A percentile compares a stretch with the other conserved stretches of the same genome.
These are phyloP conservation scores for Dacryopinax primogenitus DNA, from an alignment of 768 basidiomycete species.

Conservation along the genomic window DNA sequence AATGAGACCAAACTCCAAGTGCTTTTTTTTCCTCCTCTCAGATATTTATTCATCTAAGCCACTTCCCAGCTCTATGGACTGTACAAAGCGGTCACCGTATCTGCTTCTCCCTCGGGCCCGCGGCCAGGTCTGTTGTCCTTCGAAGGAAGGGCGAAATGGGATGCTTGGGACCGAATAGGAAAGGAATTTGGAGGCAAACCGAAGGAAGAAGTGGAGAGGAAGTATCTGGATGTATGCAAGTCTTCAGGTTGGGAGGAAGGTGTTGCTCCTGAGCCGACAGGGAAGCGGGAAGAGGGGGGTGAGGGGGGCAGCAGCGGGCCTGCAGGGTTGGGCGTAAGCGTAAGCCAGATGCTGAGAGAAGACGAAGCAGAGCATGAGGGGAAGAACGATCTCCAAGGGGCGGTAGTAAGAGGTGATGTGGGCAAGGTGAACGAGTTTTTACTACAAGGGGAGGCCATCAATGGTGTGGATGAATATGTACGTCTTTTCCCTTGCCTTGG, in stretches of 20 bases:
- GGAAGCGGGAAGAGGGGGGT: slow-evolving; percentile 12
- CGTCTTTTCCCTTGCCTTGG: slow-evolving; percentile 22
- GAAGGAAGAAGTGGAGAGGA: slow-evolving; percentile 39
- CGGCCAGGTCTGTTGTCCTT: slow-evolving; percentile 69
- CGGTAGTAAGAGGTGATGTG: slow-evolving; percentile 49
- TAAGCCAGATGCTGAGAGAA: slow-evolving; percentile 45
- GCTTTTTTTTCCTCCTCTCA: slow-evolving; percentile 17
- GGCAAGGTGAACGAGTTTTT: slow-evolving; percentile 33
- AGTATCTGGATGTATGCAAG: slow-evolving; percentile 57
- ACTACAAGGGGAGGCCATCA: slow-evolving; percentile 37
- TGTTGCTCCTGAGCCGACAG: background rate
- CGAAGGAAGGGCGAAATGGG: slow-evolving; percentile 74
- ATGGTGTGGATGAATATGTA: slow-evolving; percentile 63
- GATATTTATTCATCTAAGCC: slow-evolving; percentile 16
- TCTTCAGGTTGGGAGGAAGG: slow-evolving; percentile 55
- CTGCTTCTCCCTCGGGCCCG: slow-evolving; percentile 39
- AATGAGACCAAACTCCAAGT: slow-evolving; percentile 47
- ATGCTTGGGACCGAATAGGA: slow-evolving; percentile 53
- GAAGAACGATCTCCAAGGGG: slow-evolving; percentile 40
- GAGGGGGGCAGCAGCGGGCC: slow-evolving; percentile 23
- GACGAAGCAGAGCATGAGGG: slow-evolving; percentile 26
- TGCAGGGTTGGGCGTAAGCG: slow-evolving; percentile 45
- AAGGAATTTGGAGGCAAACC: slow-evolving; percentile 35
- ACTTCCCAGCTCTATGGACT: slow-evolving; percentile 62
- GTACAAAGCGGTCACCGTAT: slow-evolving; percentile 61